phyloP scores from a whole-genome alignment of 148 eudicot genomes.

The Camellia japonica region DNA sequence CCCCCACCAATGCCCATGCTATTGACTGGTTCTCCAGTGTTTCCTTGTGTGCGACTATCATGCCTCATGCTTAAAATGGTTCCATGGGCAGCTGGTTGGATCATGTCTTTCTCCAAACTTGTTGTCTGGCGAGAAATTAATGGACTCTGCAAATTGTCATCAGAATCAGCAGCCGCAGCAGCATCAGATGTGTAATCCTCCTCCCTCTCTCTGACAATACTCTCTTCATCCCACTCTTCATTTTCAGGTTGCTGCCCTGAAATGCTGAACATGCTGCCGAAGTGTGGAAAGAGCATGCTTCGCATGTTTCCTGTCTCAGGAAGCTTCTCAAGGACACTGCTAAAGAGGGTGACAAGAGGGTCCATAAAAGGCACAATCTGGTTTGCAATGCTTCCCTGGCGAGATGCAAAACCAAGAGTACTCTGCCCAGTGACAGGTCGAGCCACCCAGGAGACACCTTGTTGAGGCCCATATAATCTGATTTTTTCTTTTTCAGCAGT shows the following conservation, averaged over 20 bases:
- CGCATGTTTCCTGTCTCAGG: constrained; percentile 34
- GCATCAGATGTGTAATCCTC: constrained; percentile 27
- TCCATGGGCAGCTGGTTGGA: constrained; percentile 22
- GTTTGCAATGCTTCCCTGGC: constrained; percentile 27
- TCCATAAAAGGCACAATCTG: constrained; percentile 34
- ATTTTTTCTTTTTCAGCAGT: constrained; percentile 22
- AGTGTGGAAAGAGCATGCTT: constrained; percentile 37
- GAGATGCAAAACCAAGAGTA: constrained; percentile 27
- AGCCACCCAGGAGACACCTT: constrained; percentile 34
- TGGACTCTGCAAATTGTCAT: constrained; percentile 33
- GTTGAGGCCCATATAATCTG: constrained; percentile 34
- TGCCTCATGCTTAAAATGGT: constrained; percentile 17
- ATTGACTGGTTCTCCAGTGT: constrained; percentile 26
- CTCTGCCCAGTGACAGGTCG: constrained; percentile 33
- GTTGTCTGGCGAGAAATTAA: constrained; percentile 38
- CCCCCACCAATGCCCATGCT: constrained; percentile 50
- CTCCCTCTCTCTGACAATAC: constrained; percentile 22
- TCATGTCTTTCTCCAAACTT: constrained; percentile 31
- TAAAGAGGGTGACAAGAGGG: constrained; percentile 39
- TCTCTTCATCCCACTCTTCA: constrained; percentile 38
- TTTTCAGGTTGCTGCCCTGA: constrained; percentile 21
- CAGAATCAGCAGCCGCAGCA: constrained; percentile 21
- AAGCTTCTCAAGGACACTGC: constrained; percentile 38
- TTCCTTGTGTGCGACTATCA: constrained; percentile 19
- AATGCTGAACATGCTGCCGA: constrained; percentile 41